These are phyloP conservation scores for Solanum hybrid DNA, from an alignment of 305 asterid genomes.

Conservation along the genomic window DNA sequence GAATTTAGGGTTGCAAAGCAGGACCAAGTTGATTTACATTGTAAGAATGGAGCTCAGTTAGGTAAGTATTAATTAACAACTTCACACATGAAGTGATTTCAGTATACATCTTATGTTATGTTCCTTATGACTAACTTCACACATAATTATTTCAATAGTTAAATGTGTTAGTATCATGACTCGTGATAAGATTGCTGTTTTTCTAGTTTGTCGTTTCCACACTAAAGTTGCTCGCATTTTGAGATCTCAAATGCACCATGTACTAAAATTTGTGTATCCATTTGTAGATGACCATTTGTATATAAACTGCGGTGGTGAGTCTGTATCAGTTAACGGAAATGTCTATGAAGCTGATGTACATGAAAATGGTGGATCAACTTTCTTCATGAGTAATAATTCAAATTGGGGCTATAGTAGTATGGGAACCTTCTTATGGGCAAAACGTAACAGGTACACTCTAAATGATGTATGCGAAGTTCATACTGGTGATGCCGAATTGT, in stretches of 20 bases:
- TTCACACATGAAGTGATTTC: background rate
- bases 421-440: background rate
- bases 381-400: background rate
- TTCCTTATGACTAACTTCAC: background rate
- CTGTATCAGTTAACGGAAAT: background rate
- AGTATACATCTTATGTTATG: background rate
- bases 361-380: slow-evolving; percentile 9
- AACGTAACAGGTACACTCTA: background rate
- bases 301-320: slow-evolving; percentile 22
- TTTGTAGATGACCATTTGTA: slow-evolving; percentile 15
- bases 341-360: slow-evolving; percentile 8
- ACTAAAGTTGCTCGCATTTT: background rate
- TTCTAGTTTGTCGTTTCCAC: background rate
- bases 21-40: slow-evolving; percentile 2
- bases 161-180: background rate
- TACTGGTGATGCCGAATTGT: slow-evolving; percentile 7
- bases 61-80: background rate
- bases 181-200: background rate
- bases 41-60: background rate
- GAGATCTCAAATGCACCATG: background rate
- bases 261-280: background rate
- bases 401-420: slow-evolving; percentile 23
- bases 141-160: background rate
- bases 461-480: slow-evolving; percentile 1
- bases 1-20: background rate